These are phyloP conservation scores for Ustilago trichophora DNA, from an alignment of 1,284 basidiomycete genomes.

Conservation along the genomic window DNA sequence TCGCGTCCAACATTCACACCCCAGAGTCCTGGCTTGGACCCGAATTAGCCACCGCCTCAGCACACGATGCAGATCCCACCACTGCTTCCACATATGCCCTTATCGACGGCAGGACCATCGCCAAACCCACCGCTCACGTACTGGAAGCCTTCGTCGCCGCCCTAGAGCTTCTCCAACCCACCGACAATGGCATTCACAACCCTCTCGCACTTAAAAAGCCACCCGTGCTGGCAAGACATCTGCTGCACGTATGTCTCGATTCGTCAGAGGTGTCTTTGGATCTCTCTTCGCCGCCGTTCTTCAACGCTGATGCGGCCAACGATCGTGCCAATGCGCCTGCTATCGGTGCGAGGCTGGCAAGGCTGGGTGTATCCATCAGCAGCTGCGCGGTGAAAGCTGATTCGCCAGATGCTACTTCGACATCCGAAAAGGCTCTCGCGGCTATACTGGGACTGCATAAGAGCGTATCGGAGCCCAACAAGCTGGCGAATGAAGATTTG, in stretches of 20 bases:
- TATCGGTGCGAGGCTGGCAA: conserved; percentile 20
- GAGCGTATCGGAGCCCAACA: conserved; percentile 28
- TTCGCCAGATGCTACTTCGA: neutral
- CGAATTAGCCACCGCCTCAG: neutral
- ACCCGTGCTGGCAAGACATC: conserved; percentile 34
- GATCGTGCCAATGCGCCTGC: conserved; percentile 7
- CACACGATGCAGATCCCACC: conserved; percentile 3
- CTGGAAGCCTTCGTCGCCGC: conserved; percentile 43
- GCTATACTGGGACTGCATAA: conserved; percentile 37
- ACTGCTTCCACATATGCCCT: conserved; percentile 7
- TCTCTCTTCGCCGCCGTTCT: conserved; percentile 22
- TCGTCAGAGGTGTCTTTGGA: conserved; percentile 22
- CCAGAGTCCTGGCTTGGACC: conserved; percentile 24
- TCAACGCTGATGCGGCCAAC: conserved; percentile 27
- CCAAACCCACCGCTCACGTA: conserved; percentile 29
- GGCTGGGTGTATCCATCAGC: conserved; percentile 24
- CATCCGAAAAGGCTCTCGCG: conserved; percentile 23
- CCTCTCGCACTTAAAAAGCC: conserved; percentile 25
- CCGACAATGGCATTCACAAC: conserved; percentile 17
- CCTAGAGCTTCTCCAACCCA: conserved; percentile 32
- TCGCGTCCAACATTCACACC: conserved; percentile 16
- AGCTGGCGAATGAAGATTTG: conserved; percentile 35
- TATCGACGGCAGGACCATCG: conserved; percentile 13
- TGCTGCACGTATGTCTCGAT: conserved; percentile 34
- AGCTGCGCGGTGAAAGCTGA: conserved; percentile 33